Evolutionary conservation across 345 rosid species (phyloP).

Genomic region (Populus pruinosa): DNA sequence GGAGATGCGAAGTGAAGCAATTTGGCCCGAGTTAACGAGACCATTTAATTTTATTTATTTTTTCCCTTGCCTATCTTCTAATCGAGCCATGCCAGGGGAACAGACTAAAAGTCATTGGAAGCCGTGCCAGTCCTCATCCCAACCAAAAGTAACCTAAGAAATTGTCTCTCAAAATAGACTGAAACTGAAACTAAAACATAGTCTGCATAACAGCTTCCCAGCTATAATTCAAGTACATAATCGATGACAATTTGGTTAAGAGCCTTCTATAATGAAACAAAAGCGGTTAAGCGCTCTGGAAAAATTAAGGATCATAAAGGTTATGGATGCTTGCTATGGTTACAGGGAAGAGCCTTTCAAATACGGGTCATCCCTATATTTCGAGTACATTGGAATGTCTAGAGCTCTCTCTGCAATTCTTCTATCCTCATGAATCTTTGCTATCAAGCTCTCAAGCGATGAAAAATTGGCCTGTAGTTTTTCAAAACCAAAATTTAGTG

Average conservation of each 20-base stretch:
- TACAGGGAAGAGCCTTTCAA: constrained; percentile 29
- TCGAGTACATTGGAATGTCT: constrained; percentile 61
- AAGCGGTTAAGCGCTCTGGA: not conserved
- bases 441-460: constrained; percentile 61
- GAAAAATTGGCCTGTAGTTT: constrained; percentile 64
- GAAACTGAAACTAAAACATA: not conserved
- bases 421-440: constrained; percentile 74
- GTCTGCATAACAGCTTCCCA: not conserved
- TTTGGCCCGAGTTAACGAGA: too few species aligned
- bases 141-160: not conserved
- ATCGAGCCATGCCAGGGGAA: not conserved
- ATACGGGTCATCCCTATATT: constrained; percentile 52
- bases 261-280: not conserved
- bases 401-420: constrained; percentile 68
- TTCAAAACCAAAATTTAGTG: not conserved
- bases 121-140: not conserved
- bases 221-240: not conserved
- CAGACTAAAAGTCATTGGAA: not conserved
- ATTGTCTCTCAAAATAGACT: not conserved
- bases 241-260: not conserved
- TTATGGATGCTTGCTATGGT: not conserved
- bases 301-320: not conserved
- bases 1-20: too few species aligned
- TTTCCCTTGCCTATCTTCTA: too few species aligned
- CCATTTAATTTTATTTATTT: too few species aligned